Base-by-base conservation (phyloP, 176 grass and related monocot genomes). In the Lolium perenne region DNA sequence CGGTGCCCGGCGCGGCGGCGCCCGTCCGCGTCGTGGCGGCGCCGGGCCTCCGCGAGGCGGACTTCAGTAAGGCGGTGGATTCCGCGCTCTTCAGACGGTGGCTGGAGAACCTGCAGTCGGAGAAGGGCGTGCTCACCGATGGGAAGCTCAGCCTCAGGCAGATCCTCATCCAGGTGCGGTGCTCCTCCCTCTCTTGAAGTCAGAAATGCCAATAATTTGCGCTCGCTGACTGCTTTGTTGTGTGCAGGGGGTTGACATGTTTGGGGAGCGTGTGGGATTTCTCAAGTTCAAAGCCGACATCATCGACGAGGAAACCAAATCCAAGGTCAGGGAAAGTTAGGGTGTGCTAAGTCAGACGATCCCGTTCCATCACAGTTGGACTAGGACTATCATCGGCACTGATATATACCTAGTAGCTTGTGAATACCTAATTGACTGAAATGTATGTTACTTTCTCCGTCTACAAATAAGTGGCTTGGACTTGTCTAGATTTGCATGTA, bases 261-360 rank as follows among this genome's bases (percentile, higher is more conserved):
- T 98, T 71, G 92, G 96, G 67, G 82, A 89, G 76, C 91, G 90
- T 0, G 90, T 98, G 74, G 93, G 96, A 3, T 98, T 98, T 86
- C 67, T 98, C 18, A 98, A 98, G 82, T 98, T 98, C 84, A 98
- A 92, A 81, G 96, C 96, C 57, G 86, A 95, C 74, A 67, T 98
- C 65, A n/a, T 92, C 56, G 96, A 98, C 22, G 82, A 95, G 81
- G 90, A 95, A 74, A 98, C 93, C 71, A 84, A 91, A 77, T 48
- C 86, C 50, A 92, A 94, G 86, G 96, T 35, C 32, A 35, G 32
- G 32, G 32, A 35, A 35, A 35, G 32, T 35, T 3, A 35, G 32
- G 32, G 26, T 29, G 26, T 29, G 26, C 26, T 29, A 29, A 29
- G 26, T 29, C 26, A 29, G 26, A 29, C 26, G 26, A 29, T 29